Evolutionary conservation across 257 asterid species (phyloP), one percentile per base, ranked within the genome.

Genomic region (Asclepias syriaca): DNA sequence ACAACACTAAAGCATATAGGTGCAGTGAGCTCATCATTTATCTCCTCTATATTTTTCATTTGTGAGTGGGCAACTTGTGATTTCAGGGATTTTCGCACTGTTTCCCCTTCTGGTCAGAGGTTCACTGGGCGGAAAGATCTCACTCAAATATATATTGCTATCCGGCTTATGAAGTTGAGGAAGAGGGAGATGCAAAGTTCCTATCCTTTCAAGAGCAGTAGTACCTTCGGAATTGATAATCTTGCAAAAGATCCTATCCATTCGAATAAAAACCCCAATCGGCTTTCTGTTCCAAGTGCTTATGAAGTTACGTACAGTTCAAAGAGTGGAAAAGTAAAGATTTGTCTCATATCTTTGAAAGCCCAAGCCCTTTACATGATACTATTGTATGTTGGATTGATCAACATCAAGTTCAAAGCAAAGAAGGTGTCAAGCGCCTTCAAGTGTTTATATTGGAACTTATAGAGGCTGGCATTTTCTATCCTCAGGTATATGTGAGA

Each of bases 21-120:
- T 56, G 72, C 54, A 61, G 92, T 85, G 74, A 78, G 86, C 34
- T 81, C 86, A 58, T 81, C 95, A 50, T 78, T 87, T 73, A 73
- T 90, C 70, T 95, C 93, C 79, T 90, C 98, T 70, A 77, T 92
- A 29, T 92, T 92, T 80, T 91, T 87, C 83, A 84, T 95, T 64
- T 95, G 97, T 78, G 99, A 92, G 81, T 95, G 99, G 99, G 98
- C 98, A 68, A 87, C 98, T 48, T 92, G 96, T 83, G 97, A 92
- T 72, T 95, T 85, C 71, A 84, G 98, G 80, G 93, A 95, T 81
- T 89, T 89, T 75, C 97, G 96, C 29, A 65, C 81, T 66, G 84
- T 77, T 24, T 87, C 92, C 68, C 92, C 92, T 60, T 81, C 76
- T 77, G 93, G 90, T 72, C 61, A 86, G 81, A 92, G 89, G 87